Evolutionary conservation across 2,329 filamentous ascomycete genomes (phyloP).

Genomic region (Fusarium floridanum): DNA sequence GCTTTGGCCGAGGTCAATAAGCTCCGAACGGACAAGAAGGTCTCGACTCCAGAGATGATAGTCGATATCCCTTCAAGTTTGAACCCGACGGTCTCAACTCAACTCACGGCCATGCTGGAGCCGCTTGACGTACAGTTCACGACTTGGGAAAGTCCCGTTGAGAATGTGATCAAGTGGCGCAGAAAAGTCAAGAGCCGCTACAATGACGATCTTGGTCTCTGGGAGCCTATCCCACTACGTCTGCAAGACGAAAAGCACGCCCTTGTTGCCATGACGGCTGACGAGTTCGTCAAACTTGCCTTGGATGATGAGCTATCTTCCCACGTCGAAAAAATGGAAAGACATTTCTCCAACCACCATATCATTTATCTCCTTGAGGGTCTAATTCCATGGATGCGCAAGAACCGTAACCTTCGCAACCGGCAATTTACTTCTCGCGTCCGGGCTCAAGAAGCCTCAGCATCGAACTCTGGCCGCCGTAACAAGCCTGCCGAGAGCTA

Average conservation of each 20-base stretch:
- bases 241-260: constrained; percentile 71
- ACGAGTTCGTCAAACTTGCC: constrained; percentile 74
- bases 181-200: constrained; percentile 75
- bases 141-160: constrained; percentile 60
- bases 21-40: constrained; percentile 78
- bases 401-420: constrained; percentile 76
- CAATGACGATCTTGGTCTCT: constrained; percentile 71
- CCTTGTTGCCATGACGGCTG: constrained; percentile 71
- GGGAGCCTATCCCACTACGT: constrained; percentile 71
- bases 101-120: constrained; percentile 64
- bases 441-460: constrained; percentile 55
- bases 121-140: constrained; percentile 62
- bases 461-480: constrained; percentile 49
- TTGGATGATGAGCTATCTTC: constrained; percentile 66
- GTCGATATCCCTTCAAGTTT: constrained; percentile 74
- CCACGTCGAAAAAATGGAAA: constrained; percentile 69
- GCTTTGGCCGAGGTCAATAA: constrained; percentile 82
- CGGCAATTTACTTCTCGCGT: constrained; percentile 76
- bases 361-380: constrained; percentile 82
- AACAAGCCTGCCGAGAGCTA: constrained; percentile 60
- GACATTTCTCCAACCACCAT: constrained; percentile 64
- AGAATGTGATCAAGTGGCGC: constrained; percentile 74
- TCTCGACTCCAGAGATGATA: constrained; percentile 82
- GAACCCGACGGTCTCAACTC: constrained; percentile 58
- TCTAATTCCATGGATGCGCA: constrained; percentile 73